Percentiles rank a stretch among this genome's conserved stretches.
phyloP scores from a whole-genome alignment of 2,329 filamentous ascomycete genomes.

The Hypomyces perniciosus region DNA sequence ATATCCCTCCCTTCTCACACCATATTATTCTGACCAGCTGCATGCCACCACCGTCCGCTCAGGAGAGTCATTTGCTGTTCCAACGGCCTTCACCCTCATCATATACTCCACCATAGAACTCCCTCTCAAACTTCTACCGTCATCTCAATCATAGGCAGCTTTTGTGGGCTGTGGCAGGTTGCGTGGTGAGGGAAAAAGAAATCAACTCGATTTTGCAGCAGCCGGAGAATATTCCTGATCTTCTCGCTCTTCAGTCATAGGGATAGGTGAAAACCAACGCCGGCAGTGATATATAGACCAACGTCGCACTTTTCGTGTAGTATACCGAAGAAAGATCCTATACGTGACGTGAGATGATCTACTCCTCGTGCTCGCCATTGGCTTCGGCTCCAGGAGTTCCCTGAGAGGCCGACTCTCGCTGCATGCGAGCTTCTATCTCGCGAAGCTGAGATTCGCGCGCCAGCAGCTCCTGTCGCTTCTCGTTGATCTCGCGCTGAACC shows the following conservation, averaged over 20 bases:
- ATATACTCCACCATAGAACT: constrained; percentile 14
- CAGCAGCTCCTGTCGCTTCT: constrained; percentile 97
- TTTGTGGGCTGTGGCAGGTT: constrained; percentile 15
- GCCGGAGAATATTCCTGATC: constrained; percentile 36
- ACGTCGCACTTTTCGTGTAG: constrained; percentile 33
- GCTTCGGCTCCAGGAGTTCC: constrained; percentile 40
- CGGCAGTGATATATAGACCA: constrained; percentile 41
- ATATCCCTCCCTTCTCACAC: constrained; percentile 12
- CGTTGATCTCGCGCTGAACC: constrained; percentile 99
- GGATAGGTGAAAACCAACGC: constrained; percentile 42
- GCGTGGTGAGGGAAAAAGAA: constrained; percentile 29
- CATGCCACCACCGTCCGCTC: constrained; percentile 11
- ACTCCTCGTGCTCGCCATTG: constrained; percentile 49
- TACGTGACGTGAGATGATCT: constrained; percentile 27
- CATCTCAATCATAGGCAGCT: constrained; percentile 26
- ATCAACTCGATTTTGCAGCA: constrained; percentile 33
- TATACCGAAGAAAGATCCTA: constrained; percentile 28
- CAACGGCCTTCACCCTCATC: constrained; percentile 9
- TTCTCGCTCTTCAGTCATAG: constrained; percentile 38
- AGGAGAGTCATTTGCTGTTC: constrained; percentile 16
- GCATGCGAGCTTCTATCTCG: constrained; percentile 97
- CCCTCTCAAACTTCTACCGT: constrained; percentile 24
- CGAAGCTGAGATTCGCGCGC: constrained; percentile 97
- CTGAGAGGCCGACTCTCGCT: constrained; percentile 65
- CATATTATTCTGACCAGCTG: constrained; percentile 13